phyloP scores from a whole-genome alignment of 257 asterid species.

The Lithospermum erythrorhizon region DNA sequence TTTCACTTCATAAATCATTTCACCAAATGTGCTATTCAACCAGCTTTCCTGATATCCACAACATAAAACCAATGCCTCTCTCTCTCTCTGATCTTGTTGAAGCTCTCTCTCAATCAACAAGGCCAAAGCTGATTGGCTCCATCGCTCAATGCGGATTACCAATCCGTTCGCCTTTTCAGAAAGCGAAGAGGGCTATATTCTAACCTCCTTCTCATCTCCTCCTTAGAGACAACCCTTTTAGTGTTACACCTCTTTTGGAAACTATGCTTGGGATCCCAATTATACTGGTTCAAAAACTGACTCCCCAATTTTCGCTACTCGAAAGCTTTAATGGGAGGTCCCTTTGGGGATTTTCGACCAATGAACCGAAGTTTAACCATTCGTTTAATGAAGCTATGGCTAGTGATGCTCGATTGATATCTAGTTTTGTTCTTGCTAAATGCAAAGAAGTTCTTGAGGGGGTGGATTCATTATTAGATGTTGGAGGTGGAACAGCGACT shows the following conservation, averaged over 20 bases:
- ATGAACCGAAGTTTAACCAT: neutral
- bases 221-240: too few species aligned
- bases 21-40: neutral
- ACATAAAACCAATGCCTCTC: neutral
- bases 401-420: neutral
- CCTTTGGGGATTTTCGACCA: neutral
- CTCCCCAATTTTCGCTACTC: neutral
- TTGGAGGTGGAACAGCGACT: neutral
- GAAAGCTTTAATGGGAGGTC: neutral
- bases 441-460: neutral
- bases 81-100: neutral
- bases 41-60: neutral
- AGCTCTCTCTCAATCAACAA: neutral
- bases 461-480: neutral
- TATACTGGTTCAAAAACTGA: neutral
- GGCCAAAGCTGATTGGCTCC: too few species aligned
- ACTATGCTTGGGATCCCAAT: neutral
- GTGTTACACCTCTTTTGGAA: too few species aligned
- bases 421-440: neutral
- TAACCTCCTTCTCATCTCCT: too few species aligned
- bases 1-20: neutral
- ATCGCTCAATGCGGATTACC: too few species aligned
- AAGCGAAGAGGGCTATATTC: too few species aligned
- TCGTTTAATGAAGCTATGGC: conserved; percentile 2
- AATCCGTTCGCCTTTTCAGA: too few species aligned